Base-by-base conservation (phyloP, 768 basidiomycete species). In the Boletus reticuloceps region DNA sequence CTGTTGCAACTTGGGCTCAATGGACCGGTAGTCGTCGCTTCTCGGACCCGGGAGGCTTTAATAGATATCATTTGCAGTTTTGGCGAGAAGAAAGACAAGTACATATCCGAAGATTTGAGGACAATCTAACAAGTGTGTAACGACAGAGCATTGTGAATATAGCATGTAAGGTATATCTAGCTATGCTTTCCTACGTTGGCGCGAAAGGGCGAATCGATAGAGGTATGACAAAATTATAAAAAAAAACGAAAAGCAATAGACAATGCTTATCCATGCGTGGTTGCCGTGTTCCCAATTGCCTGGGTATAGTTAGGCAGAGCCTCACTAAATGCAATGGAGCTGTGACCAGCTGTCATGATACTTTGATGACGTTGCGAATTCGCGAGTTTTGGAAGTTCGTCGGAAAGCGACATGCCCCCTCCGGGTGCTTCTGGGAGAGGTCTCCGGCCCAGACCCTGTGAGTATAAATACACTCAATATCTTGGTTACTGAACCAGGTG, bases 391-490 rank as follows among this genome's bases (percentile, higher is more conserved):
- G 58, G 52, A 32, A 53, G 46, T 48, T 68, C 67, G 6, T 49
- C 39, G 7, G 54, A 20, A 13, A 66, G 22, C 31, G 59, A 36
- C 19, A 59, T 11, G 4, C 61, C 58, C 2, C 56, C 63, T 41
- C 59, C 60, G 0, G 69, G 68, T 19, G 58, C 59, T 4, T 45
- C 59, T 4, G 68, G 70, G 12, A 66, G 69, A 19, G 55, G 68
- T 19, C 64, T 37, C 12, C 37, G 59, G 13, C 48, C 66, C 10
- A 37, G 37, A 22, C 11, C 34, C 68, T 65, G 37, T 2, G 14
- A 0, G 6, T 40, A 42, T 16, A 44, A 45, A 8, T 6, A 10
- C 11, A n/a, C 5, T 67, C 20, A 55, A 27, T 12, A 27, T 46
- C 17, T 11, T 16, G 17, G 22, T 37, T 38, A 17, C 14, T 34